phyloP scores from a whole-genome alignment of 148 eudicot genomes.

The Rhododendron ferrugineum region DNA sequence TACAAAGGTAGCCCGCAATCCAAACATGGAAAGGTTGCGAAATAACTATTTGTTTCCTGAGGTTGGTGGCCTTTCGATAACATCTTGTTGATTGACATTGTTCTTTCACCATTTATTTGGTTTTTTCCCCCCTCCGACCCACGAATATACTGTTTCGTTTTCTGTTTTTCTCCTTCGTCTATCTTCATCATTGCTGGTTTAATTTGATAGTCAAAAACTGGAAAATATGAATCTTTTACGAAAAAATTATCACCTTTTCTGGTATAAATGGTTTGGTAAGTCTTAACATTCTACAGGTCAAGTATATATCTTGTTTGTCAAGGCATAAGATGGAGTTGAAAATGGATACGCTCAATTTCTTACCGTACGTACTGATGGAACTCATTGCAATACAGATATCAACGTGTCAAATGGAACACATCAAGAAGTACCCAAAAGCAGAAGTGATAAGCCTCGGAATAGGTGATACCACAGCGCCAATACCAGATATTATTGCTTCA shows the following conservation, averaged over 20 bases:
- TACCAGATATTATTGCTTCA: constrained; percentile 52
- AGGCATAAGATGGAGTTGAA: background rate
- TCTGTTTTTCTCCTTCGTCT: too few species aligned
- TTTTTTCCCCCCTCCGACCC: too few species aligned
- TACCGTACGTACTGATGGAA: background rate
- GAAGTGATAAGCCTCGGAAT: constrained; percentile 72
- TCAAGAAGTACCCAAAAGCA: constrained; percentile 60
- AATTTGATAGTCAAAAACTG: too few species aligned
- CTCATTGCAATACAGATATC: constrained; percentile 28
- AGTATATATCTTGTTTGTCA: background rate
- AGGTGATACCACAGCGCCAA: constrained; percentile 78
- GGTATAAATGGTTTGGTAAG: background rate
- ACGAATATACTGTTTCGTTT: too few species aligned
- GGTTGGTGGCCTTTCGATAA: constrained; percentile 30
- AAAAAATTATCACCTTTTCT: background rate
- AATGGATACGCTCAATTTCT: background rate
- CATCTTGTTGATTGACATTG: background rate
- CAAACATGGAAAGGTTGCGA: constrained; percentile 61
- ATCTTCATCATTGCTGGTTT: too few species aligned
- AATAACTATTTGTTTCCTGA: constrained; percentile 69
- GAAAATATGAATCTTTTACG: too few species aligned
- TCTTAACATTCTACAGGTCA: background rate
- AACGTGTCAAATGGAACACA: constrained; percentile 47
- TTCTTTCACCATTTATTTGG: too few species aligned
- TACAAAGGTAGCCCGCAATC: constrained; percentile 56